Base-by-base conservation (phyloP, 2,329 filamentous ascomycete species). In the Ambrosiella xylebori region DNA sequence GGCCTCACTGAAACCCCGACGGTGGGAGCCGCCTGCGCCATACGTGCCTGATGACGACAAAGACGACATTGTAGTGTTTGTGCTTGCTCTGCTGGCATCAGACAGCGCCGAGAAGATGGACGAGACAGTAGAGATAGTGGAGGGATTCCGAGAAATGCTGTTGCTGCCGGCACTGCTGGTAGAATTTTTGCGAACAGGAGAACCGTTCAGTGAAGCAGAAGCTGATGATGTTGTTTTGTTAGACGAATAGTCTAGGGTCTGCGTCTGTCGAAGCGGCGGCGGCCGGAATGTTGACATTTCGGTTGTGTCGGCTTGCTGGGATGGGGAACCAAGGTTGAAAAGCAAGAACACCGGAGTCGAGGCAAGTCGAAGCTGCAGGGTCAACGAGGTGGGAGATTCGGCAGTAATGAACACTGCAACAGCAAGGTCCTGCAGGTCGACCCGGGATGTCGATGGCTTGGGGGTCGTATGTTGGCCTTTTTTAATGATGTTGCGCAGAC, bases 1-100 rank as follows among this genome's bases (percentile, higher is more conserved):
- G 59, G 78, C 78, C 73, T 93, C 86, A 70, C 86, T 91, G 68
- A 82, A 77, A 61, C 86, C 86, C 67, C 88, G 81, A 68, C 82
- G 85, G 66, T 91, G 87, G 54, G 76, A 75, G 61, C 70, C 65
- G 61, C 67, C 67, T 60, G 70, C 61, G 15, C 67, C 63, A 68
- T 80, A 79, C 51, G 79, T 81, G 15, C 52, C 52, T 2, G 50
- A 57, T 27, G 53, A 53, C 17, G 54, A 59, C n/a, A 77, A 77
- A 62, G 81, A 77, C 38, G 87, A 91, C 53, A 85, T 70, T 59
- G 64, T 63, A 2, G 55, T 86, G 68, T 83, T 88, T 4, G 51
- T 85, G 68, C 84, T 88, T 44, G 81, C 80, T 57, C 76, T 72
- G 15, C 77, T 73, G 12, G n/a, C 40, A 49, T 82, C 78, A 62